Conservation (phyloP, 2,329 filamentous ascomycete genomes). For the Exophiala sp. region DNA sequence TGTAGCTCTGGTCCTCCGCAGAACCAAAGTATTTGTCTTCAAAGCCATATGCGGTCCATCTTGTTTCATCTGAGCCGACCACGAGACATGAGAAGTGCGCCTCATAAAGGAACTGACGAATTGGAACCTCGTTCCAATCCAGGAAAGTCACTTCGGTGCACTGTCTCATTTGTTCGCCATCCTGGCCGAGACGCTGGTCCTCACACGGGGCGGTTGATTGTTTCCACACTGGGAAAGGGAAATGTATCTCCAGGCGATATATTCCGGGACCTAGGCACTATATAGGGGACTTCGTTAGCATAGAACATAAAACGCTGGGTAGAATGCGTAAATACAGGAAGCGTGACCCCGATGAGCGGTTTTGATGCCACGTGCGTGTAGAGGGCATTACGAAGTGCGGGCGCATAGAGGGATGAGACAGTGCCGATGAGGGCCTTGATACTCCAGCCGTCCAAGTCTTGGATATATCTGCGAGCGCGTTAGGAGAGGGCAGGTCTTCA, state of each 20-base stretch:
- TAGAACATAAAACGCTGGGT: not conserved
- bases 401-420: not conserved
- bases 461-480: slow-evolving; percentile 5
- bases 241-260: not conserved
- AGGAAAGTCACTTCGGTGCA: slow-evolving; percentile 1
- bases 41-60: slow-evolving; percentile 1
- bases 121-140: not conserved
- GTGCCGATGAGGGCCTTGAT: slow-evolving; percentile 8
- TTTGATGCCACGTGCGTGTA: slow-evolving; percentile 2
- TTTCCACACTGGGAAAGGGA: slow-evolving; percentile 4
- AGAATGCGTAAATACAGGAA: not conserved
- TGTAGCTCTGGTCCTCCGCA: not conserved
- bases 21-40: not conserved
- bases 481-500: slow-evolving; percentile 1
- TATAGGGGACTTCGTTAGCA: not conserved
- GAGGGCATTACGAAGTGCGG: slow-evolving; percentile 4
- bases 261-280: not conserved
- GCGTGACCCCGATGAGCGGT: not conserved
- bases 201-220: not conserved
- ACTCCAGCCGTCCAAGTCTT: slow-evolving; percentile 4
- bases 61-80: not conserved
- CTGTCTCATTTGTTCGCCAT: not conserved
- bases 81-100: slow-evolving; percentile 3
- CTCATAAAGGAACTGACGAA: slow-evolving; percentile 1
- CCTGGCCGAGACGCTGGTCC: not conserved